These are phyloP conservation scores for Nannochloropsis granulata DNA, from an alignment of 108 stramenopile species.

Conservation along the genomic window DNA sequence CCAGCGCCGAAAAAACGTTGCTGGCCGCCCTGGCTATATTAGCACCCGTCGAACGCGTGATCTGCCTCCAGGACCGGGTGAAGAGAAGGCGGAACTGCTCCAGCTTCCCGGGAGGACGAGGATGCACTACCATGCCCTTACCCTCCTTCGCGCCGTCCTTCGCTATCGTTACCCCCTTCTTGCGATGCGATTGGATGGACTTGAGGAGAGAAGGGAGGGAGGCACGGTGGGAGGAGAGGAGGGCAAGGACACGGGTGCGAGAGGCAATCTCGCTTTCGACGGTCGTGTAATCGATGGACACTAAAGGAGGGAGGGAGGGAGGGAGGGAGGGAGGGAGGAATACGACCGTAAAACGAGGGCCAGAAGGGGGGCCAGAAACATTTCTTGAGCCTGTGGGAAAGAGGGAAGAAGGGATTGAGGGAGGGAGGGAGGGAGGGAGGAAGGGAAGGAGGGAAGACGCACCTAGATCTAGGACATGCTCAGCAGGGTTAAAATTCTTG, in stretches of 20 bases:
- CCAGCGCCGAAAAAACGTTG: slow-evolving; percentile 13
- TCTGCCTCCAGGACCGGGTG: slow-evolving; percentile 25
- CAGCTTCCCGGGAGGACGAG: background rate
- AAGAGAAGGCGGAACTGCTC: slow-evolving; percentile 28
- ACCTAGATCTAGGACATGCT: slow-evolving; percentile 22
- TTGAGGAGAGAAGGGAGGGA: background rate
- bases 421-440: background rate
- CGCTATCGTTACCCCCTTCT: background rate
- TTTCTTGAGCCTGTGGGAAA: background rate
- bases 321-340: background rate
- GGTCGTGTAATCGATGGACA: slow-evolving; percentile 22
- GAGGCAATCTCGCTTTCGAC: background rate
- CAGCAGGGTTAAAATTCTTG: slow-evolving; percentile 18
- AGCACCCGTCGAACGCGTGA: slow-evolving; percentile 11
- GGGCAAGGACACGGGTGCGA: background rate
- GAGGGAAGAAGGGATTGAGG: background rate
- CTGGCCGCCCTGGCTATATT: background rate
- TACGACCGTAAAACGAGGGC: no score
- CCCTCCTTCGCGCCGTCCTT: background rate
- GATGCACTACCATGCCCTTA: background rate
- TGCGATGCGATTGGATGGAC: background rate
- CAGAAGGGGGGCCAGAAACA: no score
- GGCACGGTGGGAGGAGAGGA: background rate
- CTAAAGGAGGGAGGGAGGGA: background rate
- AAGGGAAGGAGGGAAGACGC: background rate